phyloP scores from a whole-genome alignment of 2,329 filamentous ascomycete species.

The Cladosporium phlei region DNA sequence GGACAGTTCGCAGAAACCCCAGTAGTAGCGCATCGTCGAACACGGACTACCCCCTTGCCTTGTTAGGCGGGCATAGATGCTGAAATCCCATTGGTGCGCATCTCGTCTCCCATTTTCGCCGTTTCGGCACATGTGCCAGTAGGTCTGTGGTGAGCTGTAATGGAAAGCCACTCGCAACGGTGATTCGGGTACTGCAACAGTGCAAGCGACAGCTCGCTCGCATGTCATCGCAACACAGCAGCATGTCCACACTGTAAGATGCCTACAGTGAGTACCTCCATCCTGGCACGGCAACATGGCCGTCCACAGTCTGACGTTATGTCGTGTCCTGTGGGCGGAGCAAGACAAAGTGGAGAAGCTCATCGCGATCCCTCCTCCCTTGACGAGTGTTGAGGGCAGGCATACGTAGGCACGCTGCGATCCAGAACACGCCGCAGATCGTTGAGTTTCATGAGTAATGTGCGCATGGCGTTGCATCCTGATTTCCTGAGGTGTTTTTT shows the following conservation, averaged over 20 bases:
- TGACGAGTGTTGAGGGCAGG: slow-evolving; percentile 3
- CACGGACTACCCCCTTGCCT: slow-evolving; percentile 5
- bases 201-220: slow-evolving; percentile 1
- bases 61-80: not conserved
- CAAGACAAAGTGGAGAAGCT: slow-evolving; percentile 4
- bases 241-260: too few relatives aligned
- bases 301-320: slow-evolving; percentile 2
- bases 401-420: slow-evolving; percentile 6
- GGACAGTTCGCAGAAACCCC: not conserved
- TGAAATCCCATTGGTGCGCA: slow-evolving; percentile 10
- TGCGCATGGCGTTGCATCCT: too few relatives aligned
- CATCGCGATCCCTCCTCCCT: not conserved
- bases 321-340: slow-evolving; percentile 2
- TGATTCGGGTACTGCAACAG: not conserved
- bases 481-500: too few relatives aligned
- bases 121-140: not conserved
- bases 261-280: too few relatives aligned
- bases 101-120: slow-evolving; percentile 1
- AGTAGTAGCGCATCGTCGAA: slow-evolving; percentile 8
- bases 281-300: not conserved
- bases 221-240: too few relatives aligned
- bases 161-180: slow-evolving; percentile 1
- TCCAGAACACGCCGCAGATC: not conserved
- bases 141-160: not conserved
- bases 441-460: slow-evolving; percentile 6